These are phyloP conservation scores for Neurospora africana DNA, from an alignment of 495 filamentous ascomycete genomes.

Conservation along the genomic window DNA sequence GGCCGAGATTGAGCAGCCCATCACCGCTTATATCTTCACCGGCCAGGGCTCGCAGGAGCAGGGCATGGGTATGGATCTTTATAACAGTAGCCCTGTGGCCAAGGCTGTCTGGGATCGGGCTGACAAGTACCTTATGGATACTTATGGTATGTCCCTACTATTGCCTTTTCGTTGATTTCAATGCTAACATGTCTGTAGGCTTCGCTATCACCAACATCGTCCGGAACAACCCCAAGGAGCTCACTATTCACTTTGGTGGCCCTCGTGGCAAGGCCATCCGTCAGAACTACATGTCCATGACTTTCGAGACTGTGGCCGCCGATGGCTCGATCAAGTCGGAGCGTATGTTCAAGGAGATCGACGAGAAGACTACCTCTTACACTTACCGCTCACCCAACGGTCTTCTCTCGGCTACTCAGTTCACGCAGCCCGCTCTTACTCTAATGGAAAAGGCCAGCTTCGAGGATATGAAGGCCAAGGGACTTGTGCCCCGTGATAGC, in stretches of 20 bases:
- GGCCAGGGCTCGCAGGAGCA: slow-evolving; percentile 97
- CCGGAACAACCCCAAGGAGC: slow-evolving; percentile 97
- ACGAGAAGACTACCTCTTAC: slow-evolving; percentile 84
- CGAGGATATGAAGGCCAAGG: slow-evolving; percentile 96
- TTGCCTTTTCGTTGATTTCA: neutral
- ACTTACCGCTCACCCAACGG: slow-evolving; percentile 94
- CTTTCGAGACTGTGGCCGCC: slow-evolving; percentile 86
- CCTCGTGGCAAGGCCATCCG: slow-evolving; percentile 94
- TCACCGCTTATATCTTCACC: slow-evolving; percentile 94
- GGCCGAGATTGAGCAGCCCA: slow-evolving; percentile 97
- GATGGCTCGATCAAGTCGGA: slow-evolving; percentile 93
- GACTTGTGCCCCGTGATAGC: slow-evolving; percentile 89
- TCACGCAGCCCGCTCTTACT: slow-evolving; percentile 94
- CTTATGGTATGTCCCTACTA: slow-evolving; percentile 66
- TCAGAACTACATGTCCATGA: slow-evolving; percentile 99
- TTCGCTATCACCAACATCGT: slow-evolving; percentile 98
- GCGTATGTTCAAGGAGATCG: slow-evolving; percentile 97
- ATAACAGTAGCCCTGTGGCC: slow-evolving; percentile 81
- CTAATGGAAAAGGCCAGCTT: slow-evolving; percentile 99
- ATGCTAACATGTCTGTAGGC: slow-evolving; percentile 45
- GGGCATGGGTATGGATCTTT: slow-evolving; percentile 99
- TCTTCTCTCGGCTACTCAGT: slow-evolving; percentile 93
- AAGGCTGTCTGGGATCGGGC: slow-evolving; percentile 98
- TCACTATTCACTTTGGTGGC: slow-evolving; percentile 97
- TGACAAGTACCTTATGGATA: slow-evolving; percentile 96